Evolutionary conservation across 2,329 filamentous ascomycete genomes (phyloP).

Genomic region (Anthostomella pinea): DNA sequence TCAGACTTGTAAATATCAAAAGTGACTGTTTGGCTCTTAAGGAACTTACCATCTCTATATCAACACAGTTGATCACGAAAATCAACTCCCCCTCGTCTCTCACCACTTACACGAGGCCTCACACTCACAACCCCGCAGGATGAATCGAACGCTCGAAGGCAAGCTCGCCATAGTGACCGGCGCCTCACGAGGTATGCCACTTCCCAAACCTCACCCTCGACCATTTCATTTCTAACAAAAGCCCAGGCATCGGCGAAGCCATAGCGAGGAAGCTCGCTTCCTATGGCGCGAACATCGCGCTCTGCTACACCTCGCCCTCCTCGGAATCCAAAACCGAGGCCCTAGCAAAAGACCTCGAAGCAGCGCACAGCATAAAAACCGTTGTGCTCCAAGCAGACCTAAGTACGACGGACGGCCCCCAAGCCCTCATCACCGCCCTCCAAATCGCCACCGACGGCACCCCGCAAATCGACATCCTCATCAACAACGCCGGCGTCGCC

Average conservation of each 20-base stretch:
- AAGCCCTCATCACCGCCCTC: slow-evolving; percentile 56
- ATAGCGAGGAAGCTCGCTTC: slow-evolving; percentile 67
- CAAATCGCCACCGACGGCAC: slow-evolving; percentile 45
- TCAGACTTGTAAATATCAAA: too few relatives aligned
- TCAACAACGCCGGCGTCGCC: slow-evolving; percentile 80
- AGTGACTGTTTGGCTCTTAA: too few relatives aligned
- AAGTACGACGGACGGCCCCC: slow-evolving; percentile 57
- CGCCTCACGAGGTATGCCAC: slow-evolving; percentile 64
- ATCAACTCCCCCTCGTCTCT: background rate
- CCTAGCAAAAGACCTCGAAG: slow-evolving; percentile 59
- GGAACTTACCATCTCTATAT: too few relatives aligned
- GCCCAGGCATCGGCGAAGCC: slow-evolving; percentile 64
- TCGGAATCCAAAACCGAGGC: slow-evolving; percentile 48
- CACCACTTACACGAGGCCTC: background rate
- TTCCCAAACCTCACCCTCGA: background rate
- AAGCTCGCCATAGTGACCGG: slow-evolving; percentile 80
- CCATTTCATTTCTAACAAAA: background rate
- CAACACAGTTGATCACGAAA: too few relatives aligned
- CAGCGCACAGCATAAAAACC: slow-evolving; percentile 57
- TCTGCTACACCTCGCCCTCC: slow-evolving; percentile 62
- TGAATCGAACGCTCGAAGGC: slow-evolving; percentile 54
- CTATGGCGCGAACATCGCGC: slow-evolving; percentile 66
- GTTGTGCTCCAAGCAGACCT: slow-evolving; percentile 70
- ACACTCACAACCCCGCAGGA: too few relatives aligned
- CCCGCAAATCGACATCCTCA: slow-evolving; percentile 75